Evolutionary conservation across 768 basidiomycete species (phyloP), one percentile per base, ranked within the genome.

Genomic region (Lyophyllum decastes): DNA sequence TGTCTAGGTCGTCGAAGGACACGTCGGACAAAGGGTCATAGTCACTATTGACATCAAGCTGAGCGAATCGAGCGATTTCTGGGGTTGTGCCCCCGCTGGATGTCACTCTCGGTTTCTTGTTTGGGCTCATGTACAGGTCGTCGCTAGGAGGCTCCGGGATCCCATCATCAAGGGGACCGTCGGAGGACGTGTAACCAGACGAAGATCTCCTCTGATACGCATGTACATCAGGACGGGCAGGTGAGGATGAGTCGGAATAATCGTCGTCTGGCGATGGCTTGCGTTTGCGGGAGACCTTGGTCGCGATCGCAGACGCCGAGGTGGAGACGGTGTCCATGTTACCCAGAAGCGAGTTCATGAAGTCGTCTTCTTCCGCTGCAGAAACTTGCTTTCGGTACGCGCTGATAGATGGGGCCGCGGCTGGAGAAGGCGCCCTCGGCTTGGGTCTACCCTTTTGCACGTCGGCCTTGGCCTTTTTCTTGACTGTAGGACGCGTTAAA

Each of bases 331-430:
- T 72, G 58, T 92, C 92, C 70, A 96, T 83, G 21, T 76, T 82
- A 9, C 87, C 89, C 10, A 99, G 75, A 0, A 99, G 73, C 35
- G 82, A 83, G 0, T 85, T 83, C 92, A 99, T 90, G 62, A 99
- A 94, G 63, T 96, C 94, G 38, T 83, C 79, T 70, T 98, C 97
- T 64, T 94, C 85, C 51, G 87, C 89, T 12, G 80, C 87, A 8
- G 90, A 88, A 12, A 88, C 82, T 0, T 78, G 78, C 1, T 90
- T 88, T 27, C 93, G 82, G 70, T 98, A 98, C 14, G 88, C 90
- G 70, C 79, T 88, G 59, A 93, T 88, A 11, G 87, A 82, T 1
- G 86, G 84, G 12, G 81, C 77, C 12, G 79, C 68, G 11, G 81
- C 80, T 1, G 82, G 82, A 26, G 82, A 82, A 27, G 81, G 76